Evolutionary conservation across 768 basidiomycete genomes (phyloP), one percentile per base, ranked within the genome.

Genomic region (Goffeauzyma gilvescens): DNA sequence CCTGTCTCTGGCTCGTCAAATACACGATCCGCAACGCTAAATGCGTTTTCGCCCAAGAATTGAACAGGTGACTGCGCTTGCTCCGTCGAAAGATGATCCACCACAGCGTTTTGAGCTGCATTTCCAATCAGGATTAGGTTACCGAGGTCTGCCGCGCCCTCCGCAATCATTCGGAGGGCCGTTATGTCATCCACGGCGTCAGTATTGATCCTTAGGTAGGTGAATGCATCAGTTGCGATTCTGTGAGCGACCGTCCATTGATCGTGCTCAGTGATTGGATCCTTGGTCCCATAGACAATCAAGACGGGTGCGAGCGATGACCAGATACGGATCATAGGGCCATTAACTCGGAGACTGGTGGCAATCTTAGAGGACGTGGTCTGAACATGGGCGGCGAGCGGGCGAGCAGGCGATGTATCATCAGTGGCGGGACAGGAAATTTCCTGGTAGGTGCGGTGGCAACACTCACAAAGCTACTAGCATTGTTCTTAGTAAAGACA

Each of bases 161-260:
- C 38, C 6, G 49, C 47, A 1, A 44, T 26, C 32, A 46, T 15
- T 17, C 33, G 14, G 8, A 55, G 30, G 1, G 67, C 69, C 48
- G 71, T 69, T 3, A 57, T 42, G 49, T 70, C 70, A 25, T 57
- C 49, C 38, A 75, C 51, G 32, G 89, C 74, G 36, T 74, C 70
- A 0, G 73, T 59, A 48, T 85, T 82, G 17, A 87, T 58, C 45
- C 72, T 69, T 55, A 82, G 78, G 60, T 78, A 83, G 0, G 73
- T 53, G 24, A 73, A 63, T 14, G 86, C 64, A 47, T 75, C 72
- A 55, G 83, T 74, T 2, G 78, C 75, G 18, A 87, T 63, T 10
- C 84, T 69, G 9, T 70, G 57, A 2, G 80, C 83, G 2, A 75
- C 60, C 0, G 72, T 73, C 7, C 72, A 54, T 23, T 70, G 68